These are phyloP conservation scores for Skeletonema tropicum DNA, from an alignment of 108 stramenopile species.

Conservation along the genomic window DNA sequence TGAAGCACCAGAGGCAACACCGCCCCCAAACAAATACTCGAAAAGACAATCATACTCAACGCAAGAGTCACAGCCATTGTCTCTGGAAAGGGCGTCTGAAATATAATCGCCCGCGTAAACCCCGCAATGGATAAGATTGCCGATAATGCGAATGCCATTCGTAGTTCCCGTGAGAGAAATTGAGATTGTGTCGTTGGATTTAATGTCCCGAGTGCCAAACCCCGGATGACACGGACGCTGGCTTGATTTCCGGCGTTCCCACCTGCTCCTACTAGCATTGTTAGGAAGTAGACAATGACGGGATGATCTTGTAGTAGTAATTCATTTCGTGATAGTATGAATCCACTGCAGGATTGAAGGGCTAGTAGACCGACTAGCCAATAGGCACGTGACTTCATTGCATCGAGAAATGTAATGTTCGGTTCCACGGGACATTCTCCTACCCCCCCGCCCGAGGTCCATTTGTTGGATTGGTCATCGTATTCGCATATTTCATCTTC, in stretches of 20 bases:
- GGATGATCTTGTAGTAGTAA: conserved; percentile 52
- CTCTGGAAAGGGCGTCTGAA: conserved; percentile 52
- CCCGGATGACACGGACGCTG: conserved; percentile 57
- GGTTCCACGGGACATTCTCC: conserved; percentile 54
- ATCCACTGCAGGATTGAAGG: conserved; percentile 49
- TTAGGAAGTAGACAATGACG: conserved; percentile 61
- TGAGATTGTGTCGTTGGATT: conserved; percentile 36
- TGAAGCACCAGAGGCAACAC: conserved; percentile 79
- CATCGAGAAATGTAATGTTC: conserved; percentile 46
- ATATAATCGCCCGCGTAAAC: conserved; percentile 44
- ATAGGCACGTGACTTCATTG: conserved; percentile 42
- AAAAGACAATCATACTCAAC: conserved; percentile 81
- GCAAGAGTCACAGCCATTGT: conserved; percentile 74
- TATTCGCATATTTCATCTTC: conserved; percentile 21
- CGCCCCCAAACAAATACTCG: conserved; percentile 76
- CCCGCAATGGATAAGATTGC: conserved; percentile 46
- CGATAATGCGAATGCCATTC: conserved; percentile 44
- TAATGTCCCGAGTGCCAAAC: conserved; percentile 56
- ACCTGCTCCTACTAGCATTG: conserved; percentile 66
- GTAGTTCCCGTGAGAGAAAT: conserved; percentile 45
- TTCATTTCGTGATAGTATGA: conserved; percentile 58
- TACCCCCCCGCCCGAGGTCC: not conserved
- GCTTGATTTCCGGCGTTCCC: conserved; percentile 70
- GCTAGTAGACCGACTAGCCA: conserved; percentile 63
- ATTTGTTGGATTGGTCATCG: conserved; percentile 21